Evolutionary conservation across 208 protist species (phyloP).

Genomic region (Leishmania aethiopica): DNA sequence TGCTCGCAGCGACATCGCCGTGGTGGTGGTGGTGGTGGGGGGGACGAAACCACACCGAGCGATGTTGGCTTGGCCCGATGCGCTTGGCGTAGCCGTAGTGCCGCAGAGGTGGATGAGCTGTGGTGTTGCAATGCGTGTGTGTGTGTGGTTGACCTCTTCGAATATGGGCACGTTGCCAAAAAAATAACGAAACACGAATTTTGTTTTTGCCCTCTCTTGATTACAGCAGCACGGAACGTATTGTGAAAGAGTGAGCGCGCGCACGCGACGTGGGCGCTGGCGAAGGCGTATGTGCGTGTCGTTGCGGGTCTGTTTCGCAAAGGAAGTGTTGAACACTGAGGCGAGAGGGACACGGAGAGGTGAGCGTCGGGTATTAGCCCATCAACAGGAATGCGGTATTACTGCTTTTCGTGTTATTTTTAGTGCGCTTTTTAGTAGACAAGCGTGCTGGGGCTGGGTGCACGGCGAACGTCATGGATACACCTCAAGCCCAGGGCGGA

Average conservation of each 20-base stretch:
- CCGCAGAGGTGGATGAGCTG: neutral
- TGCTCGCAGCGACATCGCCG: neutral
- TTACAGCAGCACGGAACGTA: too few species aligned
- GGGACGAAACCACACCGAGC: neutral
- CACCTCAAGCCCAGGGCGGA: neutral
- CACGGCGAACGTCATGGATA: neutral
- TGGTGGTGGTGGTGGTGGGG: neutral
- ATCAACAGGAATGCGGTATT: too few species aligned
- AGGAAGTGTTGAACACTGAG: too few species aligned
- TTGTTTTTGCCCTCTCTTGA: neutral
- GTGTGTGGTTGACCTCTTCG: neutral
- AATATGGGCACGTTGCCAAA: neutral
- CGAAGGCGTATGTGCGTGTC: too few species aligned
- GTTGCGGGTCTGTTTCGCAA: too few species aligned
- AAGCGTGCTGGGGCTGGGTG: too few species aligned
- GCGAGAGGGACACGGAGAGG: too few species aligned
- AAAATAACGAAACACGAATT: neutral
- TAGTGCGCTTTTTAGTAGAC: neutral
- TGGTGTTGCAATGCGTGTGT: neutral
- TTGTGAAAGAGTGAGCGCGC: too few species aligned
- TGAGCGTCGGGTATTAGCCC: too few species aligned
- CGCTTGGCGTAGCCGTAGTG: neutral
- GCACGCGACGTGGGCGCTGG: too few species aligned
- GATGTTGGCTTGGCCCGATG: neutral
- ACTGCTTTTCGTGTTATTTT: too few species aligned